A percentile compares a stretch with the other conserved stretches of the same genome.
Evolutionary conservation across 2,329 filamentous ascomycete species (phyloP).

Genomic region (Phaeophleospora eucalypticola): DNA sequence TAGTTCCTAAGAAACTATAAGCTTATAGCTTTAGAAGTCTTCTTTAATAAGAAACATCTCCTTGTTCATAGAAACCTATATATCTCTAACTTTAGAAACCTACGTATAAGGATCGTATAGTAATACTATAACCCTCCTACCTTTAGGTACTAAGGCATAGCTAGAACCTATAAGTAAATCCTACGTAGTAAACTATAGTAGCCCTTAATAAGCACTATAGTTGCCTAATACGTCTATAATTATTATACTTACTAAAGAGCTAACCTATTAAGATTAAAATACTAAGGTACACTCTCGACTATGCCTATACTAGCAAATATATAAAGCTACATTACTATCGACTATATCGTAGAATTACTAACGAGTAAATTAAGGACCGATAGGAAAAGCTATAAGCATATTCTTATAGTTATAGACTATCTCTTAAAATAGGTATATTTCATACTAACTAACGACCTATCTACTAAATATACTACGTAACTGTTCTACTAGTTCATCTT

Average conservation of each 20-base stretch:
- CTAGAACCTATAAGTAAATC: no score
- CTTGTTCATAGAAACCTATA: background rate
- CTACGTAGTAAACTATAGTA: no score
- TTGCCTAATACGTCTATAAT: background rate
- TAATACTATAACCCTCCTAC: background rate
- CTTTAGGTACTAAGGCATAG: no score
- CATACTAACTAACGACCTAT: background rate
- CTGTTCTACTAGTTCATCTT: conserved; percentile 14
- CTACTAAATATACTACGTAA: background rate
- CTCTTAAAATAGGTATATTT: no score
- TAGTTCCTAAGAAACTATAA: no score
- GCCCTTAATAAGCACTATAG: background rate
- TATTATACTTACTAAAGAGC: background rate
- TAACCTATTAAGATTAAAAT: background rate
- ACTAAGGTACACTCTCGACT: background rate
- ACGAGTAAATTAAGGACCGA: background rate
- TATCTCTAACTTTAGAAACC: no score
- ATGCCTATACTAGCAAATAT: background rate
- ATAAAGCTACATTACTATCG: conserved; percentile 2
- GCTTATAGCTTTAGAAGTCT: background rate
- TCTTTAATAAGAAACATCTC: no score
- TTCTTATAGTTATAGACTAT: no score
- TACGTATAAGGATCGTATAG: no score
- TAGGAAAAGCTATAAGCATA: conserved; percentile 2
- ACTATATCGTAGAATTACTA: conserved; percentile 7